Conservation (phyloP, 1,284 basidiomycete genomes). For the Veloporphyrellus conicus region DNA sequence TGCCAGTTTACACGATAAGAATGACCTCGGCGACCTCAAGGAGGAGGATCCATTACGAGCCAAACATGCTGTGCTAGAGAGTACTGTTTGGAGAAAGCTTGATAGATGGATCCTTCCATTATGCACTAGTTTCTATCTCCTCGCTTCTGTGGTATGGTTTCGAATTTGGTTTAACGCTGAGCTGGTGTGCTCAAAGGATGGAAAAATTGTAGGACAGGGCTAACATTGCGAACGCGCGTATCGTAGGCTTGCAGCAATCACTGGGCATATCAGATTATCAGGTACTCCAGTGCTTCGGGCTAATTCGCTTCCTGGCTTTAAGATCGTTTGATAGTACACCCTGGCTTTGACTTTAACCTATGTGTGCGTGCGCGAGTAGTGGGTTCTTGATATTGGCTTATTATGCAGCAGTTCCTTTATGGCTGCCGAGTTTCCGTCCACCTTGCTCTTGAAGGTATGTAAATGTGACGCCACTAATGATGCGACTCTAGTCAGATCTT, state of each 20-base stretch:
- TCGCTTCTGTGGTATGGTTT: slow-evolving; percentile 48
- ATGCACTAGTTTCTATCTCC: slow-evolving; percentile 47
- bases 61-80: slow-evolving; percentile 24
- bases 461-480: background rate
- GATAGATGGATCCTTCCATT: slow-evolving; percentile 45
- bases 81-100: slow-evolving; percentile 42
- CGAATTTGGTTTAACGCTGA: background rate
- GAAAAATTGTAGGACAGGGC: slow-evolving; percentile 32
- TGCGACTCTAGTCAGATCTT: background rate
- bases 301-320: background rate
- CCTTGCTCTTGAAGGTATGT: slow-evolving; percentile 50
- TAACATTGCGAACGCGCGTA: slow-evolving; percentile 56
- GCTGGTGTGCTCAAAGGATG: background rate
- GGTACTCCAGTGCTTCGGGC: slow-evolving; percentile 16
- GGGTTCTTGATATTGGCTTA: background rate
- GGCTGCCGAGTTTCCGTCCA: slow-evolving; percentile 53
- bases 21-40: slow-evolving; percentile 1
- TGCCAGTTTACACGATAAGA: background rate
- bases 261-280: slow-evolving; percentile 49
- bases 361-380: slow-evolving; percentile 33
- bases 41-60: slow-evolving; percentile 1
- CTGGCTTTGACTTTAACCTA: slow-evolving; percentile 54
- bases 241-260: slow-evolving; percentile 54
- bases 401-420: slow-evolving; percentile 48
- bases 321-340: slow-evolving; percentile 37